Evolutionary conservation across 192 early-diverging fungal genomes (phyloP), one percentile per base, ranked within the genome.

Genomic region (Entomortierella lignicola): DNA sequence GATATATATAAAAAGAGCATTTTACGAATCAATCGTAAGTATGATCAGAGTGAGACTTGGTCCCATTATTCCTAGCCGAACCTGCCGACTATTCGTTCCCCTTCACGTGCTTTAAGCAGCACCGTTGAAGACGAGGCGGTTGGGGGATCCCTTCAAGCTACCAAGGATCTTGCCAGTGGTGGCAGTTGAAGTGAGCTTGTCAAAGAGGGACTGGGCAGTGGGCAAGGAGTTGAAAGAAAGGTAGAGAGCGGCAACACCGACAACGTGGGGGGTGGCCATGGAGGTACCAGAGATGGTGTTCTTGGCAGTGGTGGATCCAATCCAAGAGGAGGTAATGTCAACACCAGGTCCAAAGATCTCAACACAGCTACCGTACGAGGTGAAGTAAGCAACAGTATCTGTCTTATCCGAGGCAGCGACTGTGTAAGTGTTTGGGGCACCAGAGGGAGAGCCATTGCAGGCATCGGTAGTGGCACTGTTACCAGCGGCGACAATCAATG

Each of bases 291-390:
- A 88, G 25, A 86, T 82, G 1, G 66, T 82, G 10, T 58, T 69
- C 41, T 51, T 77, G 31, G 73, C 72, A 43, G 31, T 25, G 23
- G 50, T 50, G 12, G 63, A 37, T 11, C 64, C 71, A 32, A 72
- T 68, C 68, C 75, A 86, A 12, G 84, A 58, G 26, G 80, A 82
- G 1, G 61, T 71, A 55, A 91, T 88, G 31, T 66, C 63, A 8
- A 81, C 72, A 47, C 91, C 90, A 12, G 90, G 90, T 29, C 82
- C 91, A 53, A 88, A 89, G 21, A 92, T 80, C 54, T 83, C 72
- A 53, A 92, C 86, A 56, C 91, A 92, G 47, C 65, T 37, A 30
- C 91, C 91, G 13, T 66, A 60, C 50, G 87, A 74, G 51, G 79
- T 80, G 63, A 85, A 91, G 27, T 42, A 51, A n/a, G 89, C 82